Conservation (phyloP, 148 eudicot genomes). For the Camellia granthamiana region DNA sequence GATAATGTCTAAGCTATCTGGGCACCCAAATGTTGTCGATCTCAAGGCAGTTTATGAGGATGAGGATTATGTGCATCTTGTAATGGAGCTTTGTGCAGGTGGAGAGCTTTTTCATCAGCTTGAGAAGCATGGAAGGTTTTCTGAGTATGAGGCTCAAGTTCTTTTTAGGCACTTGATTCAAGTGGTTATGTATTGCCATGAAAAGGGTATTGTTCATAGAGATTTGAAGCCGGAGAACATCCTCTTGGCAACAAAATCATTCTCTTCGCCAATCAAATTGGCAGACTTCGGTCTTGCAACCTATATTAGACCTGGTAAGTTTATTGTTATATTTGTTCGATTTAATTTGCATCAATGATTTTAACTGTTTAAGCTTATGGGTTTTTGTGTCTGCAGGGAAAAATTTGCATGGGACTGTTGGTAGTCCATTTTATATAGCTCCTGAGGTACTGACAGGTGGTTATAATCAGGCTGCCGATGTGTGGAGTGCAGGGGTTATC, state of each 20-base stretch:
- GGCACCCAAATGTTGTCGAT: constrained; percentile 70
- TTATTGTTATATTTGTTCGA: background rate
- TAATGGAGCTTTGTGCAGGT: constrained; percentile 72
- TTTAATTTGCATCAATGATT: background rate
- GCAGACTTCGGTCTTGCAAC: constrained; percentile 76
- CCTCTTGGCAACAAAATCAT: constrained; percentile 48
- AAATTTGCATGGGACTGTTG: constrained; percentile 71
- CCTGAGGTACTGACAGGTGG: constrained; percentile 86
- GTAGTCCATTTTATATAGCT: constrained; percentile 91
- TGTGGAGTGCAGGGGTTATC: constrained; percentile 93
- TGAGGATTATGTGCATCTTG: constrained; percentile 54
- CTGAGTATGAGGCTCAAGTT: constrained; percentile 46
- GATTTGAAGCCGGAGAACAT: constrained; percentile 70
- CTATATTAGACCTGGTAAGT: constrained; percentile 62
- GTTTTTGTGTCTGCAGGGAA: constrained; percentile 55
- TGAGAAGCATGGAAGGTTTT: constrained; percentile 52
- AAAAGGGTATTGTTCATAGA: constrained; percentile 65
- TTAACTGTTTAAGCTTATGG: background rate
- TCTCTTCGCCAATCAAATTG: constrained; percentile 54
- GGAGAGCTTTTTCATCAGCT: constrained; percentile 59
- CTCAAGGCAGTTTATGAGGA: constrained; percentile 68
- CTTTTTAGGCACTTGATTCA: constrained; percentile 54
- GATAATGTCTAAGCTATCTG: constrained; percentile 68
- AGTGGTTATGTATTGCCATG: constrained; percentile 58
- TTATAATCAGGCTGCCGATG: constrained; percentile 77